These are phyloP conservation scores for Isabelozyma gotoi DNA, from an alignment of 805 yeast species.

Conservation along the genomic window DNA sequence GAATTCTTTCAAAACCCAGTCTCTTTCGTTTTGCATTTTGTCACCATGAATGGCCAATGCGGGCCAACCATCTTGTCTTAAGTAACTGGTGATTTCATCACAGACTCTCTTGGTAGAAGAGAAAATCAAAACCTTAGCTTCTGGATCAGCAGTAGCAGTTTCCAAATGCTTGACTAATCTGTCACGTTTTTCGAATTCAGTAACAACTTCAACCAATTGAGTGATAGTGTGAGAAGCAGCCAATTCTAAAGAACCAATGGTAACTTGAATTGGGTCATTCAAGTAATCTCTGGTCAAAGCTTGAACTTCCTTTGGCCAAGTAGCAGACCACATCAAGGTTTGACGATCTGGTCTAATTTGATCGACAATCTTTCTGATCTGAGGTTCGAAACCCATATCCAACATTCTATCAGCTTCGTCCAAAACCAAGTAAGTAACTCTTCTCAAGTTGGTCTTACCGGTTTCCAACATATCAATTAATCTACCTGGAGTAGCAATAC, in stretches of 20 bases:
- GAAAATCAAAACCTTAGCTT: conserved; percentile 80
- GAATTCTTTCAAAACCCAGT: conserved; percentile 95
- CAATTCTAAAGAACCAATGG: conserved; percentile 91
- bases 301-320: conserved; percentile 99
- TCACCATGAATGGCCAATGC: conserved; percentile 99
- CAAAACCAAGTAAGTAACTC: conserved; percentile 94
- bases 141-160: conserved; percentile 66
- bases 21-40: conserved; percentile 96
- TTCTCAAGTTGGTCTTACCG: conserved; percentile 90
- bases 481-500: conserved; percentile 99
- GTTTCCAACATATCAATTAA: conserved; percentile 95
- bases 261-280: conserved; percentile 92
- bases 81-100: conserved; percentile 87
- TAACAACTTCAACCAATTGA: conserved; percentile 87
- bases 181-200: conserved; percentile 94
- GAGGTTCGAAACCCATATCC: conserved; percentile 99
- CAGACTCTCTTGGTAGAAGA: conserved; percentile 98
- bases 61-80: conserved; percentile 98
- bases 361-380: conserved; percentile 95
- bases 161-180: conserved; percentile 81
- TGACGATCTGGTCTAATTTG: conserved; percentile 99
- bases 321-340: conserved; percentile 99
- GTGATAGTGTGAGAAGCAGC: conserved; percentile 96
- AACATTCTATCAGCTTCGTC: conserved; percentile 99
- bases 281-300: conserved; percentile 88